Evolutionary conservation across 305 asterid species (phyloP).

Genomic region (Fraxinus angustifolia): DNA sequence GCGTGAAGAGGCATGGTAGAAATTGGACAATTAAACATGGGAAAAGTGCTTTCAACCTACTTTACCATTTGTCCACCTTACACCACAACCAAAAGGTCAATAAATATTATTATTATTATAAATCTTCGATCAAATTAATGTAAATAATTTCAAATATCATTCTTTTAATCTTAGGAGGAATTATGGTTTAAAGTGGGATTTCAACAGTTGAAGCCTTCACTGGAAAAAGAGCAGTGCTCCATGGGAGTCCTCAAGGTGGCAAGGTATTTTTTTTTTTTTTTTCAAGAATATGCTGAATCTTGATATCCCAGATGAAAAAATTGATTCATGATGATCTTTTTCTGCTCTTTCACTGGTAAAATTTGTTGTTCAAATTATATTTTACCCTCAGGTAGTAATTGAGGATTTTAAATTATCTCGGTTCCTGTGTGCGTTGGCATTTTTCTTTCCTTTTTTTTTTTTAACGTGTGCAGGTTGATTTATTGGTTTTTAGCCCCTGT

Average conservation of each 20-base stretch:
- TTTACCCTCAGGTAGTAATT: background rate
- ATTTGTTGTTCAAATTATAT: background rate
- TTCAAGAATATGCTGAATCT: constrained; percentile 19
- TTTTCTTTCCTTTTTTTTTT: background rate
- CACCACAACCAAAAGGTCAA: background rate
- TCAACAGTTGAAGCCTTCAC: constrained; percentile 10
- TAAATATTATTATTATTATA: background rate
- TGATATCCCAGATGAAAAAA: constrained; percentile 27
- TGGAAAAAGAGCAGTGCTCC: constrained; percentile 15
- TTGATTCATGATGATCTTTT: constrained; percentile 19
- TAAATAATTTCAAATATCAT: background rate
- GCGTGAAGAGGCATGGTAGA: background rate
- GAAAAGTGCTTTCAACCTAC: constrained; percentile 28
- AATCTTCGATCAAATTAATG: background rate
- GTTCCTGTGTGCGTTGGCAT: background rate
- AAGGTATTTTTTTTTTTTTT: constrained; percentile 20
- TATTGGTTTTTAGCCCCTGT: constrained; percentile 7
- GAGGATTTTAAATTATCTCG: background rate
- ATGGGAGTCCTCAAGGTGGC: constrained; percentile 26
- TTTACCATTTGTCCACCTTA: constrained; percentile 13
- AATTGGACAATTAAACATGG: constrained; percentile 17
- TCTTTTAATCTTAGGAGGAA: background rate
- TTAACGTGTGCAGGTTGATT: constrained; percentile 24
- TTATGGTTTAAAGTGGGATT: constrained; percentile 11
- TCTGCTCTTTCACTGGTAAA: constrained; percentile 6